A percentile compares a stretch with the other conserved stretches of the same genome.
Conservation (phyloP, 305 asterid species). For the Solanum hybrid region DNA sequence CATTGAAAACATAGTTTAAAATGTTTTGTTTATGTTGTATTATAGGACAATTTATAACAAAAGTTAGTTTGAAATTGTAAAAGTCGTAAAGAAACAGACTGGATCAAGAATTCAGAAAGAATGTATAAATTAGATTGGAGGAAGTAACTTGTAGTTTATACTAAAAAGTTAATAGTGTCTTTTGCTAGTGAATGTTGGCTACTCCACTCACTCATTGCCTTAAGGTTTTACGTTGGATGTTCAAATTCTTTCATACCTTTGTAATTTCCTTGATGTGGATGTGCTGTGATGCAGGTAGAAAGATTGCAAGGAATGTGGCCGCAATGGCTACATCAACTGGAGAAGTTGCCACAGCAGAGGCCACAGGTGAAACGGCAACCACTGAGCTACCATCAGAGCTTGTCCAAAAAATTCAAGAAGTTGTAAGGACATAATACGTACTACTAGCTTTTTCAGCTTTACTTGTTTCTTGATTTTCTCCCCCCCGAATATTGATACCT, state of each 20-base stretch:
- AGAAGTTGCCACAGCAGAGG: constrained; percentile 20
- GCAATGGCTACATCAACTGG: constrained; percentile 53
- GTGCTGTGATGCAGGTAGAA: constrained; percentile 30
- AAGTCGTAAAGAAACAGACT: neutral
- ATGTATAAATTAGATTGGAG: neutral
- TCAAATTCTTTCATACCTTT: neutral
- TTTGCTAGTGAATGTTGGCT: neutral
- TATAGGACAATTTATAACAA: neutral
- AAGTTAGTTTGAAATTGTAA: neutral
- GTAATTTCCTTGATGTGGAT: neutral
- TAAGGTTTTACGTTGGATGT: neutral
- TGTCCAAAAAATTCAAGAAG: constrained; percentile 42
- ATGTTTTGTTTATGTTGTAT: neutral
- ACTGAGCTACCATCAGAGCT: constrained; percentile 45
- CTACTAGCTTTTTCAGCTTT: neutral
- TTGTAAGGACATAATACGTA: constrained; percentile 26
- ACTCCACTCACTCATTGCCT: neutral
- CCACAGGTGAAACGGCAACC: constrained; percentile 34
- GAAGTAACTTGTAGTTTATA: neutral
- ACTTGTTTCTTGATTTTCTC: neutral
- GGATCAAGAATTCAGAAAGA: neutral
- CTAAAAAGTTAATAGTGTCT: neutral
- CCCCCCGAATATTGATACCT: neutral
- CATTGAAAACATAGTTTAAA: neutral
- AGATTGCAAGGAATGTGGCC: constrained; percentile 39